Base-by-base conservation (phyloP, 148 eudicot species). In the Bassia scoparia region DNA sequence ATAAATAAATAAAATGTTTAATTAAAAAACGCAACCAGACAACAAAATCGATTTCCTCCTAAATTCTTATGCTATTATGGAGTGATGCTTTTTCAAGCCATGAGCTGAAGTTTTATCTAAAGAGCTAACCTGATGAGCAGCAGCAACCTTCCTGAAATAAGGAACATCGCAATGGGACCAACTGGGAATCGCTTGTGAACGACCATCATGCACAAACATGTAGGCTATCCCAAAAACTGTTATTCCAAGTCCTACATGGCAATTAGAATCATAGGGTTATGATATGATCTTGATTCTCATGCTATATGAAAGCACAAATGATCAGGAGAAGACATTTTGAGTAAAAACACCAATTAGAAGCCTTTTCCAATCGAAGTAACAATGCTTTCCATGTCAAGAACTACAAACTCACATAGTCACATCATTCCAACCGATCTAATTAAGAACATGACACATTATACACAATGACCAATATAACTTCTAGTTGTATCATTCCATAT, bases 121-220 rank as follows among this genome's bases (percentile, higher is more conserved):
- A 20, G 20, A 41, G 29, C 69, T 24, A 44, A 95, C 99, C 96
- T 87, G 97, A 74, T 95, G 99, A 33, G 99, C 99, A 10, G 99
- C 86, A 20, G 99, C 99, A 15, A 95, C 97, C 71, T 67, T 88
- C 79, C 99, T 80, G 37, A 95, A 84, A 67, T 95, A 95, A 23
- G 99, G 97, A 4, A 95, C 96, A 63, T 95, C 67, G 97, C 99
- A 29, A 95, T 92, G 43, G 99, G 99, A 33, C 99, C 99, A 46
- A 95, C 99, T 1, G 96, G 84, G 69, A 95, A 95, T 77, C 99
- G 82, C 82, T 81, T 88, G 84, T 95, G 99, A 54, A 95, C 99
- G 94, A 71, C 99, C 99, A 60, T 95, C 99, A 78, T 95, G 99
- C 61, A 95, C 97, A 77, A 95, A 95, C 99, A 95, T 95, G 79